phyloP scores from a whole-genome alignment of 2,329 filamentous ascomycete genomes.

The Aspergillus awamori region DNA sequence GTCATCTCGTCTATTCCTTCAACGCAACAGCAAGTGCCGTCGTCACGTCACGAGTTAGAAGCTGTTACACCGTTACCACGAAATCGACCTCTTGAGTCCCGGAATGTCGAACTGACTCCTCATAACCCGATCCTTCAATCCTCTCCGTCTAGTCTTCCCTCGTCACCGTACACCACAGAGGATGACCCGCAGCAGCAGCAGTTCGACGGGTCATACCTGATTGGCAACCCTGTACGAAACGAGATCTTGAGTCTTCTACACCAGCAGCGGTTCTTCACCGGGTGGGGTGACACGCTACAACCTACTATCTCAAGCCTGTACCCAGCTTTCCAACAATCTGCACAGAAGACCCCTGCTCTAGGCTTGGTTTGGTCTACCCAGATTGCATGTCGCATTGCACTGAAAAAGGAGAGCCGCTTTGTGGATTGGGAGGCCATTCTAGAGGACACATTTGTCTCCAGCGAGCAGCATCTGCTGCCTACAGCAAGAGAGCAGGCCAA shows the following conservation, averaged over 20 bases:
- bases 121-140: constrained; percentile 21
- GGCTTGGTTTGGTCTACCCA: constrained; percentile 92
- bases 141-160: constrained; percentile 32
- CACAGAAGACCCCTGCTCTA: constrained; percentile 76
- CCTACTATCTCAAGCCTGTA: constrained; percentile 20
- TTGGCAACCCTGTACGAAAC: constrained; percentile 42
- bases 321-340: constrained; percentile 36
- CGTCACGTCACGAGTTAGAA: constrained; percentile 23
- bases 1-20: constrained; percentile 17
- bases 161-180: constrained; percentile 33
- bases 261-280: constrained; percentile 92
- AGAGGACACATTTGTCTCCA: constrained; percentile 1
- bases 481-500: background rate
- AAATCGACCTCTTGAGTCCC: constrained; percentile 14
- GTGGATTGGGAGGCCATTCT: constrained; percentile 17
- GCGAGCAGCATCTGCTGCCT: background rate
- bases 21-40: constrained; percentile 14
- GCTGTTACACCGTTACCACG: constrained; percentile 27
- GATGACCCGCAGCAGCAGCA: constrained; percentile 27
- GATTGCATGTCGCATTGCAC: constrained; percentile 76
- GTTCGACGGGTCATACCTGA: constrained; percentile 39
- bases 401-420: constrained; percentile 70
- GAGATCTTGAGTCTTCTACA: constrained; percentile 76
- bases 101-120: constrained; percentile 22
- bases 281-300: constrained; percentile 75